These are phyloP conservation scores for Eucalyptus cloeziana DNA, from an alignment of 345 rosid species.

Conservation along the genomic window DNA sequence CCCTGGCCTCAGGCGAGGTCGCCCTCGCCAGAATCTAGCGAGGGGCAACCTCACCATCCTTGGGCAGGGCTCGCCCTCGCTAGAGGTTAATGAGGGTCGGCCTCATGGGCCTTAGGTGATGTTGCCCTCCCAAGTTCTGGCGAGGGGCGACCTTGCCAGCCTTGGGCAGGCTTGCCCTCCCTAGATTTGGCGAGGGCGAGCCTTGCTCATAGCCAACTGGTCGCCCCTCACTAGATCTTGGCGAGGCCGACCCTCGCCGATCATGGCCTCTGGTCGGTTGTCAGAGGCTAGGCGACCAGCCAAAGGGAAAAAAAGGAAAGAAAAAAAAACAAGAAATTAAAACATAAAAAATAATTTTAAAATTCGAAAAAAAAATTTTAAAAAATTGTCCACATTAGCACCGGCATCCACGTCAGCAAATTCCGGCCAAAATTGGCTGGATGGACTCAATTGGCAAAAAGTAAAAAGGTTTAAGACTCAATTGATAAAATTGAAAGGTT, in stretches of 20 bases:
- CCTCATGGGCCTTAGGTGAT: accelerated
- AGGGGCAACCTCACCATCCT: too few relatives aligned
- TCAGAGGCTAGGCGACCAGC: accelerated
- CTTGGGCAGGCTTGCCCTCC: too few relatives aligned
- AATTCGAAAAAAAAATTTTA: too few relatives aligned
- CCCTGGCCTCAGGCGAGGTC: too few relatives aligned
- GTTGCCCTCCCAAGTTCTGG: accelerated
- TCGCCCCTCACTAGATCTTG: accelerated
- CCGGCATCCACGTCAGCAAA: accelerated
- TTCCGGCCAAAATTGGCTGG: accelerated
- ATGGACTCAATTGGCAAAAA: accelerated
- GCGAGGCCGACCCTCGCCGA: accelerated
- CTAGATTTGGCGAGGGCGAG: accelerated
- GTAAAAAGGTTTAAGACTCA: accelerated
- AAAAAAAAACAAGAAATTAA: too few relatives aligned
- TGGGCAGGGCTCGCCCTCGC: accelerated
- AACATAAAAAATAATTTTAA: too few relatives aligned
- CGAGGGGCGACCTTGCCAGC: accelerated
- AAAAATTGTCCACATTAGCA: accelerated
- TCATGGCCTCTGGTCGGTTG: accelerated
- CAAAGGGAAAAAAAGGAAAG: too few relatives aligned
- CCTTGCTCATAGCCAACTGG: accelerated
- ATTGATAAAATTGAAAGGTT: too few relatives aligned
- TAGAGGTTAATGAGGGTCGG: accelerated
- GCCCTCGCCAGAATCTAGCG: accelerated